Percentiles rank a stretch among this genome's conserved stretches.
These are phyloP conservation scores for Scedosporium dehoogii DNA, from an alignment of 2,329 filamentous ascomycete species.

Conservation along the genomic window DNA sequence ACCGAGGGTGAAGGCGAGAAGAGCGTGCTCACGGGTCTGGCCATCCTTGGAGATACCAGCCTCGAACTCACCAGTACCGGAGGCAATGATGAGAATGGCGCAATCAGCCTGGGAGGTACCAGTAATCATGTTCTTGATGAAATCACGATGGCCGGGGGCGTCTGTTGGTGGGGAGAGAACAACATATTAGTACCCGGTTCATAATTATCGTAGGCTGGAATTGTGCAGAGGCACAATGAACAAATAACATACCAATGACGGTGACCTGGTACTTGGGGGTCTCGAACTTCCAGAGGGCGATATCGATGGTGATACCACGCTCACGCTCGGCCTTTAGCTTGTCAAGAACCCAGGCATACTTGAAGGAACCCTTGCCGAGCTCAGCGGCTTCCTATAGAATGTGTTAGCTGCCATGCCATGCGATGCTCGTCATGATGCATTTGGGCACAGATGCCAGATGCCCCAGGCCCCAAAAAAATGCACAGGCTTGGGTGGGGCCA, in stretches of 20 bases:
- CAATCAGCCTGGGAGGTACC: conserved; percentile 99
- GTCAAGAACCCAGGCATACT: conserved; percentile 99
- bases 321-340: conserved; percentile 99
- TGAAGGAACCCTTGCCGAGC: conserved; percentile 99
- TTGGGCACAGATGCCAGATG: neutral
- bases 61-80: conserved; percentile 99
- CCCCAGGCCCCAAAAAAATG: neutral
- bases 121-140: conserved; percentile 99
- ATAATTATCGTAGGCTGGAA: neutral
- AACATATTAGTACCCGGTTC: conserved; percentile 1
- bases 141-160: conserved; percentile 99
- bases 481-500: neutral
- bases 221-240: neutral
- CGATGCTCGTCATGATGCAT: neutral
- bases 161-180: conserved; percentile 37
- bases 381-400: conserved; percentile 84
- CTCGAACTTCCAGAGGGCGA: conserved; percentile 99
- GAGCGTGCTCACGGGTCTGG: conserved; percentile 99
- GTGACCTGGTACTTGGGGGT: conserved; percentile 96
- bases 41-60: conserved; percentile 99
- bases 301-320: conserved; percentile 99
- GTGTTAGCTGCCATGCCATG: conserved; percentile 4
- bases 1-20: conserved; percentile 99
- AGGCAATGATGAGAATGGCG: conserved; percentile 99
- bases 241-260: conserved; percentile 72